Evolutionary conservation across 139 green algal species (phyloP).

Genomic region (Ulvella scutata): DNA sequence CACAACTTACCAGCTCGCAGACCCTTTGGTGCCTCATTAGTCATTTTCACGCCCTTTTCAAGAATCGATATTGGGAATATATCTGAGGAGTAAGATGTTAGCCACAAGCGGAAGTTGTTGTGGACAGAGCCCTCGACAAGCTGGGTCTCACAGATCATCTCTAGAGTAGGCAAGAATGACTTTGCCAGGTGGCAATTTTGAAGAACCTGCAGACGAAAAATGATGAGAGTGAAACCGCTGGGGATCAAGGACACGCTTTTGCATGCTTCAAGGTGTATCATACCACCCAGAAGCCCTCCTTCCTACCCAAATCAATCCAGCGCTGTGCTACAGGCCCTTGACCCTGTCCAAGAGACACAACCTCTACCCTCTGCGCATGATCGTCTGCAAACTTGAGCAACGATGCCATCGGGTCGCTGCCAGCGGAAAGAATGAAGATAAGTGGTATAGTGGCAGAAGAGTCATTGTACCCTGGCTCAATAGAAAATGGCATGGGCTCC

Average conservation of each 20-base stretch:
- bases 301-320: slow-evolving; percentile 38
- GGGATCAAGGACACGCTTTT: not conserved
- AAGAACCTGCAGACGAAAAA: not conserved
- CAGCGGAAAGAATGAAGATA: slow-evolving; percentile 30
- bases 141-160: slow-evolving; percentile 54
- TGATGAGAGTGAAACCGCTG: not conserved
- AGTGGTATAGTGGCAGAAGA: slow-evolving; percentile 20
- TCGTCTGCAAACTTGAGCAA: slow-evolving; percentile 66
- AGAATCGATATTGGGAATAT: slow-evolving; percentile 58
- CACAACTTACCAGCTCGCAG: slow-evolving; percentile 5
- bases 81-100: slow-evolving; percentile 48
- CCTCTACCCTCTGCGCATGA: not conserved
- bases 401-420: slow-evolving; percentile 26
- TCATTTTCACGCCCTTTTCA: slow-evolving; percentile 63
- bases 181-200: slow-evolving; percentile 72
- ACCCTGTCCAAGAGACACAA: slow-evolving; percentile 59
- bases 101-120: slow-evolving; percentile 53
- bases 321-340: slow-evolving; percentile 52
- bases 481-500: slow-evolving; percentile 56
- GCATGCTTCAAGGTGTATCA: not conserved
- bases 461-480: slow-evolving; percentile 58
- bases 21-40: slow-evolving; percentile 31
- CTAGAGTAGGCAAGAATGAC: slow-evolving; percentile 48
- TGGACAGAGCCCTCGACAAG: slow-evolving; percentile 42
- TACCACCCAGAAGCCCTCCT: slow-evolving; percentile 58